Conservation (phyloP, 108 stramenopile genomes). For the Fragilariopsis cylindrus region DNA sequence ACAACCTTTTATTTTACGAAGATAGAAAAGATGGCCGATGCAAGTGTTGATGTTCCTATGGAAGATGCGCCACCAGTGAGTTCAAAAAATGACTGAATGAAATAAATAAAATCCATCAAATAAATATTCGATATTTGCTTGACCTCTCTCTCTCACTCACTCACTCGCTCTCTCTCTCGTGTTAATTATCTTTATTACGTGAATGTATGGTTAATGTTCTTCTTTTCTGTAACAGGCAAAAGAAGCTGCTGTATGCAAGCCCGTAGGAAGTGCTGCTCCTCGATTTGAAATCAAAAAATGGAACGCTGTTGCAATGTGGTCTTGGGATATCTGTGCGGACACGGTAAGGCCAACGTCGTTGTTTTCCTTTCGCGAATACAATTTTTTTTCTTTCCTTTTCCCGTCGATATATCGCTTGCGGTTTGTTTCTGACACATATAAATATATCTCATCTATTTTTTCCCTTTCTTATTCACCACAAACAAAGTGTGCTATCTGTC, state of each 20-base stretch:
- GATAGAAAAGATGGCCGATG: conserved; percentile 17
- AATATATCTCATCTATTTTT: background rate
- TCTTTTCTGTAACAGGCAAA: conserved; percentile 11
- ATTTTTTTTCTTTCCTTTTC: background rate
- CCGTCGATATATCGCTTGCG: background rate
- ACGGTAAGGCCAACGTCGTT: conserved; percentile 54
- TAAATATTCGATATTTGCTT: background rate
- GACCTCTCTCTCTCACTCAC: background rate
- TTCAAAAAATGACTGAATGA: background rate
- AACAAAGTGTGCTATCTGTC: conserved; percentile 94
- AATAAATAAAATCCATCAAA: background rate
- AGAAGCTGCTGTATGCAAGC: conserved; percentile 15
- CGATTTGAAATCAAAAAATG: conserved; percentile 95
- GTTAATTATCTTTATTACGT: background rate
- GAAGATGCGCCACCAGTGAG: conserved; percentile 17
- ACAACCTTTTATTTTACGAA: background rate
- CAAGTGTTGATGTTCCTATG: conserved; percentile 23
- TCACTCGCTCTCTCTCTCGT: background rate
- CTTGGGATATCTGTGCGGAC: conserved; percentile 99
- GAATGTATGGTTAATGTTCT: background rate
- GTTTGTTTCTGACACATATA: background rate
- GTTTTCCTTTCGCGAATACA: background rate
- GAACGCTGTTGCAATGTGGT: conserved; percentile 99
- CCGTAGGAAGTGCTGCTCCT: conserved; percentile 42
- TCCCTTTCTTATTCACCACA: conserved; percentile 9